phyloP scores from a whole-genome alignment of 116 monocot species.

The Dioscorea cayenensis region DNA sequence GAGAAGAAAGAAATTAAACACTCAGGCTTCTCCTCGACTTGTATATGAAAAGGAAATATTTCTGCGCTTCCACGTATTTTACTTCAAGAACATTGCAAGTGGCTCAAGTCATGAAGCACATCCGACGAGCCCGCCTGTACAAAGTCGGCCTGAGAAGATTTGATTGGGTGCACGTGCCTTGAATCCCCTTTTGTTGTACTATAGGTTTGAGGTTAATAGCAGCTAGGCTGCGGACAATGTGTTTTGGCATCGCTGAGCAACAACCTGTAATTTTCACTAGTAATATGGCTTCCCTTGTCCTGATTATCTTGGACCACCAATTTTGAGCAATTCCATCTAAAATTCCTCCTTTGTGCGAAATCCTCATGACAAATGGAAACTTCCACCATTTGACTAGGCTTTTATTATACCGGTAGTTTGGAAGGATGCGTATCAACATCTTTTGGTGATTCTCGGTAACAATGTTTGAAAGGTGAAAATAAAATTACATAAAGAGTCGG shows the following conservation, averaged over 20 bases:
- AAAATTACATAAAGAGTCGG: too few relatives aligned
- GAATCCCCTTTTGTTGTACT: constrained; percentile 12
- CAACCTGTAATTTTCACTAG: constrained; percentile 50
- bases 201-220: constrained; percentile 14
- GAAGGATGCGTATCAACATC: constrained; percentile 22
- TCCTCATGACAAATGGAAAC: constrained; percentile 70
- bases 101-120: too few relatives aligned
- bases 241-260: constrained; percentile 31
- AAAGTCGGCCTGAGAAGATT: constrained; percentile 49
- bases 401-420: constrained; percentile 68
- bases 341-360: constrained; percentile 50
- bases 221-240: constrained; percentile 49
- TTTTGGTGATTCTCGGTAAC: not conserved
- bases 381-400: constrained; percentile 51
- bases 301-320: constrained; percentile 64
- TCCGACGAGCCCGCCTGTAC: too few relatives aligned
- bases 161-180: constrained; percentile 6
- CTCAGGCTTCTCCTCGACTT: not conserved
- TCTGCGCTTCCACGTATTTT: not conserved
- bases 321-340: constrained; percentile 72
- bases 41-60: not conserved
- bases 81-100: constrained; percentile 18
- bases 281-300: constrained; percentile 56
- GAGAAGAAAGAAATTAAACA: too few relatives aligned
- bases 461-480: not conserved